Percentiles rank a stretch among this genome's conserved stretches.
Conservation (phyloP, 2,329 filamentous ascomycete genomes). For the Zasmidium citrigriseum region DNA sequence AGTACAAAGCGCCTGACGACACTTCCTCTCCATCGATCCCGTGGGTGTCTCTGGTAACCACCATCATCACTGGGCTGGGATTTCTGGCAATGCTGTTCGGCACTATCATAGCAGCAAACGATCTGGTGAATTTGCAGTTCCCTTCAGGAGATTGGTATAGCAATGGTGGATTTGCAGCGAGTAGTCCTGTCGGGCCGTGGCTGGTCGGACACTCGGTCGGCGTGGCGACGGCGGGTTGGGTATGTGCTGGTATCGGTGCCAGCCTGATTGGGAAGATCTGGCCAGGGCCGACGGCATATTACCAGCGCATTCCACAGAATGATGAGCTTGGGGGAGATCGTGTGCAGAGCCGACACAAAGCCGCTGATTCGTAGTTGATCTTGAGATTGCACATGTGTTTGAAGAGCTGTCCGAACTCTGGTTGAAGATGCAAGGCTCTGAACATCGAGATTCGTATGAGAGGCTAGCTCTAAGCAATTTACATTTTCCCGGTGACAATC, state of each 20-base stretch:
- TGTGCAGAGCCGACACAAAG: too few relatives aligned
- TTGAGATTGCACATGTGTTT: too few relatives aligned
- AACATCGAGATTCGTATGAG: not conserved
- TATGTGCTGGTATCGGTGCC: not conserved
- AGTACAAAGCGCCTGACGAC: too few relatives aligned
- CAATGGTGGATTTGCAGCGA: not conserved
- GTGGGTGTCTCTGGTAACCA: too few relatives aligned
- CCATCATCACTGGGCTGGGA: not conserved
- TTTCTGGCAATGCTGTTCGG: slow-evolving; percentile 1
- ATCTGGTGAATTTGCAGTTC: not conserved
- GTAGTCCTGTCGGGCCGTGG: not conserved
- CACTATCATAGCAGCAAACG: not conserved
- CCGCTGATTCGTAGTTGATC: too few relatives aligned
- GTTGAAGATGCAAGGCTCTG: too few relatives aligned
- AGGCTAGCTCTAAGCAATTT: not conserved
- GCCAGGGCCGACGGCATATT: too few relatives aligned
- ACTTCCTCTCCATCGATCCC: too few relatives aligned
- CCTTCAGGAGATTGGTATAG: not conserved
- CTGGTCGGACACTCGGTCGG: not conserved
- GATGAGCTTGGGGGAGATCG: too few relatives aligned
- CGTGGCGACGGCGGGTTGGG: not conserved
- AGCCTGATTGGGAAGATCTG: not conserved
- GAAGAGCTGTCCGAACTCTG: too few relatives aligned
- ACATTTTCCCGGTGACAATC: not conserved
- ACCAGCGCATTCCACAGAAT: too few relatives aligned